Conservation (phyloP, 129 eudicot species). For the Sambucus nigra region DNA sequence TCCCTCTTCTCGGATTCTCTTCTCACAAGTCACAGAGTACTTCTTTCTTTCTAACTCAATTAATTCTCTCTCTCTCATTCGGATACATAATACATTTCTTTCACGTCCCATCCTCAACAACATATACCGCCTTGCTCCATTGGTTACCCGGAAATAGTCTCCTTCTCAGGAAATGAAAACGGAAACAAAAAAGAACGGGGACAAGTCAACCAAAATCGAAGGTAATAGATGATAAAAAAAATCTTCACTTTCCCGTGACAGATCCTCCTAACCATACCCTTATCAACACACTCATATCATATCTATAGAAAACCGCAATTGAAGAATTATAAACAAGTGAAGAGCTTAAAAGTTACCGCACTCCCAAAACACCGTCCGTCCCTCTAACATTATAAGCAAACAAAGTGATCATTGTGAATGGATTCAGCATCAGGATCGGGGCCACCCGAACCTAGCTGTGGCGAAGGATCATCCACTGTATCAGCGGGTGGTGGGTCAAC, state of each 20-base stretch:
- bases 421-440: slow-evolving; percentile 18
- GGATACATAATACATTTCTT: background rate
- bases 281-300: background rate
- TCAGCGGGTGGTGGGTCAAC: slow-evolving; percentile 9
- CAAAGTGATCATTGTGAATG: background rate
- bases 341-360: background rate
- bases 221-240: background rate
- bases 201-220: background rate
- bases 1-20: slow-evolving; percentile 13
- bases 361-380: too few relatives aligned
- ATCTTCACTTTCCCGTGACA: background rate
- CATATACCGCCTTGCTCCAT: background rate
- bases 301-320: background rate
- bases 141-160: slow-evolving; percentile 6
- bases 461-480: background rate
- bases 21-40: background rate
- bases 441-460: slow-evolving; percentile 7
- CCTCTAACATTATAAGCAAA: too few relatives aligned
- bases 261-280: background rate
- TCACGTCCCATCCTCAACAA: slow-evolving; percentile 10
- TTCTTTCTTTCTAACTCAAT: background rate
- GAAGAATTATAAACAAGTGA: background rate
- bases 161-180: slow-evolving; percentile 10
- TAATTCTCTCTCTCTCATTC: background rate
- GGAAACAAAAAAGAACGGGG: background rate